Percentiles rank a stretch among this genome's conserved stretches.
These are phyloP conservation scores for Tricladium varicosporioides DNA, from an alignment of 2,329 filamentous ascomycete species.

Conservation along the genomic window DNA sequence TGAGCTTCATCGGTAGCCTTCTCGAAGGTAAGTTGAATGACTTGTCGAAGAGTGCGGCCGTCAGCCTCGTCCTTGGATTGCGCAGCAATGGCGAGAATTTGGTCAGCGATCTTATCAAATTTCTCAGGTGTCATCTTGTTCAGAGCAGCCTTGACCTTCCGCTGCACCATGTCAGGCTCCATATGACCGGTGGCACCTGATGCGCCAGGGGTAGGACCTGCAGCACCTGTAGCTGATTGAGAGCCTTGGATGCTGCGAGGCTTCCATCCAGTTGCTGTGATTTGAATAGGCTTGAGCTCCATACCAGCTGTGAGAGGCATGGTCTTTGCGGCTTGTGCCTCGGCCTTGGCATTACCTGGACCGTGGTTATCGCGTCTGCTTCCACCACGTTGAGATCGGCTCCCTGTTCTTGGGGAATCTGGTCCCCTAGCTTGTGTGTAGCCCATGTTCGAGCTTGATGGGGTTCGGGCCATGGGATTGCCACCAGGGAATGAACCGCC, in stretches of 20 bases:
- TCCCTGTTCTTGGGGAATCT: constrained; percentile 65
- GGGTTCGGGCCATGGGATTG: constrained; percentile 62
- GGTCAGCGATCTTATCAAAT: constrained; percentile 91
- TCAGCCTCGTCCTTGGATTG: constrained; percentile 96
- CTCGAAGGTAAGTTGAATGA: constrained; percentile 98
- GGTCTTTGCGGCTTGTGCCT: constrained; percentile 72
- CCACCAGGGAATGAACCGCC: constrained; percentile 63
- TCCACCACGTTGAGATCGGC: constrained; percentile 59
- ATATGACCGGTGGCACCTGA: constrained; percentile 56
- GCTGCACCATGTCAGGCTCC: constrained; percentile 90
- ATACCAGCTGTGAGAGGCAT: constrained; percentile 88
- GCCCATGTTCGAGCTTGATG: constrained; percentile 55
- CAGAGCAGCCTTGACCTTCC: constrained; percentile 95
- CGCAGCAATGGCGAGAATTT: constrained; percentile 87
- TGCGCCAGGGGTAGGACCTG: constrained; percentile 44
- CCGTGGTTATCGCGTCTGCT: constrained; percentile 60
- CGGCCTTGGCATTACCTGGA: constrained; percentile 45
- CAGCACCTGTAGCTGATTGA: constrained; percentile 36
- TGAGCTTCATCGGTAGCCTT: constrained; percentile 98
- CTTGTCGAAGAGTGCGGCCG: constrained; percentile 90
- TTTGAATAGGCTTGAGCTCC: constrained; percentile 76
- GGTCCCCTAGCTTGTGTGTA: constrained; percentile 46
- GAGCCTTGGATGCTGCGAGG: constrained; percentile 63
- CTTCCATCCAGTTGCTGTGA: constrained; percentile 83
- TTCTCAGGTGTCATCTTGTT: constrained; percentile 99